A percentile compares a stretch with the other conserved stretches of the same genome.
Evolutionary conservation across 805 yeast species (phyloP).

Genomic region (Ogataea degrootiae): DNA sequence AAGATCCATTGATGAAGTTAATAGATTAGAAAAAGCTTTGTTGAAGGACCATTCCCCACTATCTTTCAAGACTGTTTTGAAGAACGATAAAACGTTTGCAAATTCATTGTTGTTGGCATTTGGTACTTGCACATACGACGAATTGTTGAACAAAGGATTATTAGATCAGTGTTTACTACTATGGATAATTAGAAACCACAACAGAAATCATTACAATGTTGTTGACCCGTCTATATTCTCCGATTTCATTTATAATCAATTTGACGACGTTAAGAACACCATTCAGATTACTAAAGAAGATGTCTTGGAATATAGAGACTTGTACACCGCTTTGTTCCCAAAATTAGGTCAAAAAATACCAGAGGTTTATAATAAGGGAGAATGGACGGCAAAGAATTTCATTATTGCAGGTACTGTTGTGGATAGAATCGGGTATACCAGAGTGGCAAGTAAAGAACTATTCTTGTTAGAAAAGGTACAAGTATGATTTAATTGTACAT

Average conservation of each 20-base stretch:
- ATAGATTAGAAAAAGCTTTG: conserved; percentile 40
- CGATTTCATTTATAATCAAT: conserved; percentile 38
- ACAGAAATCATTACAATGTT: conserved; percentile 33
- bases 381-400: conserved; percentile 44
- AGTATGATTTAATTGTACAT: neutral
- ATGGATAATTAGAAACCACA: conserved; percentile 59
- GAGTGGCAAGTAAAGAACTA: conserved; percentile 24
- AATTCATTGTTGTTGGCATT: conserved; percentile 49
- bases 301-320: conserved; percentile 45
- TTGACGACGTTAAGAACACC: conserved; percentile 28
- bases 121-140: conserved; percentile 54
- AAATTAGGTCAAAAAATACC: conserved; percentile 46
- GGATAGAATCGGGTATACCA: conserved; percentile 24
- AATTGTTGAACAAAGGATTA: conserved; percentile 41
- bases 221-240: conserved; percentile 40
- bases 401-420: conserved; percentile 37
- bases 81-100: conserved; percentile 35
- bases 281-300: conserved; percentile 43
- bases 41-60: conserved; percentile 44
- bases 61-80: conserved; percentile 45
- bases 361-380: conserved; percentile 43
- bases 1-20: conserved; percentile 39
- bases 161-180: conserved; percentile 56
- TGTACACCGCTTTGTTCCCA: conserved; percentile 41
- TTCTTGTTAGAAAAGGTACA: conserved; percentile 16